A percentile compares a stretch with the other conserved stretches of the same genome.
Conservation (phyloP, 225 moss, liverwort and hornwort species). For the Marchantia paleacea region DNA sequence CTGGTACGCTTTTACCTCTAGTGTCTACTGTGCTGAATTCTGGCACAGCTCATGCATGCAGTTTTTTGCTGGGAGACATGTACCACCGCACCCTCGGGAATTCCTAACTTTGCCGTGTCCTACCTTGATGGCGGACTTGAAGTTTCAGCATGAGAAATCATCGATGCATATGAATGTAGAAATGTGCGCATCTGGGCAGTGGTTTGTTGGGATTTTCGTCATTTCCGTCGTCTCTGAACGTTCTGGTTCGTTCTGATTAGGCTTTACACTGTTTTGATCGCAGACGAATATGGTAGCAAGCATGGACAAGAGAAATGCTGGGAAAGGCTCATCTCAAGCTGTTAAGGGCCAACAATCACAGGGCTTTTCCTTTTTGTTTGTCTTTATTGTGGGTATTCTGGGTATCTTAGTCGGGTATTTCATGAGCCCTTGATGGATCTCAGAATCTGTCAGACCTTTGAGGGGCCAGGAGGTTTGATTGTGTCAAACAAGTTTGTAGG, state of each 20-base stretch:
- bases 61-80: too few relatives aligned
- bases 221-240: too few relatives aligned
- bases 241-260: too few relatives aligned
- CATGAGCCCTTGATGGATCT: constrained; percentile 37
- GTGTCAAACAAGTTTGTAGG: constrained; percentile 31
- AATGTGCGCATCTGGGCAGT: too few relatives aligned
- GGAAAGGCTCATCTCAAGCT: constrained; percentile 47
- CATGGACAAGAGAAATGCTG: constrained; percentile 50
- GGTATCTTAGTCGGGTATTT: constrained; percentile 89
- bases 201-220: too few relatives aligned
- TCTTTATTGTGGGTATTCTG: constrained; percentile 77
- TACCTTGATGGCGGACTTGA: too few relatives aligned
- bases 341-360: constrained; percentile 65
- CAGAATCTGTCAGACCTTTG: constrained; percentile 8
- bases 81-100: too few relatives aligned
- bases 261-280: background rate
- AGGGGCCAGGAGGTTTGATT: constrained; percentile 28
- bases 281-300: constrained; percentile 40
- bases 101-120: too few relatives aligned
- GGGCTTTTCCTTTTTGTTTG: constrained; percentile 82
- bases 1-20: constrained; percentile 44
- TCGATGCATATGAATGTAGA: too few relatives aligned
- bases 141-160: too few relatives aligned
- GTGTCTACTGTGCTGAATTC: too few relatives aligned
- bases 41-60: too few relatives aligned